Base-by-base conservation (phyloP, 257 asterid species). In the Nicotiana paniculata region DNA sequence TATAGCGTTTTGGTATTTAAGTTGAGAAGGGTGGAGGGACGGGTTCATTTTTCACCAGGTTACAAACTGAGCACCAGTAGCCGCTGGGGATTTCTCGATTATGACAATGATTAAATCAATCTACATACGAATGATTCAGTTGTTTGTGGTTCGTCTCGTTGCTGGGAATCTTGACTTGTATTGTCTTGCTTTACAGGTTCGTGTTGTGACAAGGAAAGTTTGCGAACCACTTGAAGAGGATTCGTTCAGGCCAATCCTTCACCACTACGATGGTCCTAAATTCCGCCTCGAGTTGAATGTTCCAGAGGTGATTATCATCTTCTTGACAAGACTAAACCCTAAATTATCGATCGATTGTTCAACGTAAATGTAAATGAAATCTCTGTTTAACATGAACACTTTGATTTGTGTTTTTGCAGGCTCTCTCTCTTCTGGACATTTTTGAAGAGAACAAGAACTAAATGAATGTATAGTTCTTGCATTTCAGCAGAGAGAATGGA, bases 231-330 rank as follows among this genome's bases (percentile, higher is more conserved):
- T 96, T 85, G 99, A 96, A 78, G 99, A 96, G 83, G 99, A 96
- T 82, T 89, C 98, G 0, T 96, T 96, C 91, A 88, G 99, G 91
- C 99, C 99, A 43, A 90, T 96, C 35, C 97, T 96, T 84, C 98
- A 96, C 85, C 99, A 96, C 83, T 96, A 96, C 63, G 99, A 96
- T 26, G 99, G 99, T 11, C 99, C 99, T 54, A 96, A 96, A 85
- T 96, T 96, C 90, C 97, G 99, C 16, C 99, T 96, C 1, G 99
- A 96, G 61, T 85, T 96, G 57, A 93, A 88, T 82, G 80, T 95
- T 64, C 99, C 99, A 16, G 99, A 96, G 99, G 99, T 95, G 87
- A 66, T 57, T 74, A 53, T 3, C 30, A 6, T 28, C 15, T 21
- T 16, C 12, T 17, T 6, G 21, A 1, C 4, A 18, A 8, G 26